Percentiles rank a stretch among this genome's conserved stretches.
phyloP scores from a whole-genome alignment of 106 monocot genomes.

The Dendrobium nobile region DNA sequence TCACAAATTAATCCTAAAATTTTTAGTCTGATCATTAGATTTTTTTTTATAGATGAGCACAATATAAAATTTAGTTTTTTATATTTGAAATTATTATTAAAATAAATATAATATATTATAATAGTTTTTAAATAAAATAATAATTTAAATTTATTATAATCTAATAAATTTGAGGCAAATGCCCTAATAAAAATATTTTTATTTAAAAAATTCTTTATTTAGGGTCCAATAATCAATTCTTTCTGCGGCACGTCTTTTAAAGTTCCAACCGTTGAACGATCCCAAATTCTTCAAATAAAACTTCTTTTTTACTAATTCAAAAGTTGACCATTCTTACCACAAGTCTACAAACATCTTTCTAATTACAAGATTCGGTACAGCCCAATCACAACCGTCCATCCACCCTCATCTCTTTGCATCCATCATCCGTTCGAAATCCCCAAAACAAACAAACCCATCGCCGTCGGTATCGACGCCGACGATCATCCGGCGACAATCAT shows the following conservation, averaged over 20 bases:
- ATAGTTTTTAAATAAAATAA: not conserved
- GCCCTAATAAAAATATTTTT: not conserved
- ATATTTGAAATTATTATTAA: too few species aligned
- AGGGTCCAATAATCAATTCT: not conserved
- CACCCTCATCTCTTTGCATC: not conserved
- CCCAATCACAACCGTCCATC: not conserved
- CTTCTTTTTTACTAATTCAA: not conserved
- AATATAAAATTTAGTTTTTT: too few species aligned
- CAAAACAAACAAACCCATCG: conserved; percentile 57
- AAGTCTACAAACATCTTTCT: not conserved
- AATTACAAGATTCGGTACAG: not conserved
- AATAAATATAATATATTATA: too few species aligned
- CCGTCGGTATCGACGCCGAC: conserved; percentile 50
- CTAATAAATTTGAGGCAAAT: not conserved
- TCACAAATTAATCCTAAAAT: too few species aligned
- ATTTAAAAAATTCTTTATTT: not conserved
- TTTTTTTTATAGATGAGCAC: too few species aligned
- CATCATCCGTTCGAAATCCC: conserved; percentile 68
- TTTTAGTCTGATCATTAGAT: too few species aligned
- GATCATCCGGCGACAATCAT: conserved; percentile 72
- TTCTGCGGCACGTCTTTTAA: not conserved
- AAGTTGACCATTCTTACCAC: not conserved
- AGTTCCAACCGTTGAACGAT: not conserved
- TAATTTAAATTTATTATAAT: not conserved
- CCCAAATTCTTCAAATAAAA: not conserved